Evolutionary conservation across 2,329 filamentous ascomycete species (phyloP).

Genomic region (Cercospora canescens): DNA sequence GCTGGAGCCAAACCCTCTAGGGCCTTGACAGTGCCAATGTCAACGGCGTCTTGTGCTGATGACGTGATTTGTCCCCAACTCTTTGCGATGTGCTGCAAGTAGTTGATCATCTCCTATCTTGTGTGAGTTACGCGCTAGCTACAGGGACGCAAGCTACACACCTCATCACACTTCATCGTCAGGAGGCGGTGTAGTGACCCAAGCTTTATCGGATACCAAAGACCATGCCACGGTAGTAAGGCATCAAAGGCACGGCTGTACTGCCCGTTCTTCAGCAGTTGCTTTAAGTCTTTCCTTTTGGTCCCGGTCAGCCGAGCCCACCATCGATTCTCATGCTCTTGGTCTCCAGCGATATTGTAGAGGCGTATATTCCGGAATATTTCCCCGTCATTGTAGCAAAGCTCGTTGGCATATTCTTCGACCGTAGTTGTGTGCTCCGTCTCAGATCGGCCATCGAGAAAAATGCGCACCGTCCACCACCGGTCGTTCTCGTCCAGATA

Average conservation of each 20-base stretch:
- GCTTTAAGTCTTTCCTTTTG: constrained; percentile 24
- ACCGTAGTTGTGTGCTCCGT: neutral
- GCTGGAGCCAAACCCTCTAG: neutral
- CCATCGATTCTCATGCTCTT: constrained; percentile 18
- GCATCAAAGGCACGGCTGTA: constrained; percentile 18
- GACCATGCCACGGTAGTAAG: constrained; percentile 19
- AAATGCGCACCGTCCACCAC: constrained; percentile 24
- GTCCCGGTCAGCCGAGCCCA: constrained; percentile 23
- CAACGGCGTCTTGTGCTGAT: neutral
- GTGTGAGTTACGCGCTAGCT: neutral
- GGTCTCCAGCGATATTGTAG: constrained; percentile 8
- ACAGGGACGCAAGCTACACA: neutral
- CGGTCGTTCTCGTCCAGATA: constrained; percentile 16
- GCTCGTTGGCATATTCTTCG: constrained; percentile 17
- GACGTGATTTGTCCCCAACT: neutral
- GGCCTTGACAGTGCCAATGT: neutral
- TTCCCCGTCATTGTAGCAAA: constrained; percentile 14
- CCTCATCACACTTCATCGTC: constrained; percentile 24
- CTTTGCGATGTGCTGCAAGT: neutral
- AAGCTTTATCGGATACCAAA: constrained; percentile 22
- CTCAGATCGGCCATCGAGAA: constrained; percentile 1
- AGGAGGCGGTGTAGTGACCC: constrained; percentile 23
- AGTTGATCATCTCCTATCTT: constrained; percentile 6
- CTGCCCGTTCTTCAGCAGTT: constrained; percentile 18
- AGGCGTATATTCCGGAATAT: constrained; percentile 22